Conservation (phyloP, 768 basidiomycete species). For the Lenzites betulinus region DNA sequence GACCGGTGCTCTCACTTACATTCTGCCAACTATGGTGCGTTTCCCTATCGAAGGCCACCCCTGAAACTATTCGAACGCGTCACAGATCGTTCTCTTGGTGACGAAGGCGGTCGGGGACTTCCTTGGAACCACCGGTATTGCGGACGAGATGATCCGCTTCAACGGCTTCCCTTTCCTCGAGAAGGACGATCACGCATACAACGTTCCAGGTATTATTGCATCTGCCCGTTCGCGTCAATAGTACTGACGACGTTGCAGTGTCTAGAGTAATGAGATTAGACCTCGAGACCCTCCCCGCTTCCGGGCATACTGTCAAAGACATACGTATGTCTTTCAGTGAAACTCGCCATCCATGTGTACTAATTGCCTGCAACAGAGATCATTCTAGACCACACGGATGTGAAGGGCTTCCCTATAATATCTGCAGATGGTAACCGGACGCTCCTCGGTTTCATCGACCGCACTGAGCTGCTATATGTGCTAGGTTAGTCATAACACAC, state of each 20-base stretch:
- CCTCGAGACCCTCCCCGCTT: constrained; percentile 68
- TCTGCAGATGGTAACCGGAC: constrained; percentile 58
- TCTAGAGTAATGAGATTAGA: constrained; percentile 89
- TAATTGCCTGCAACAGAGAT: constrained; percentile 50
- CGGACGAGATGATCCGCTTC: constrained; percentile 95
- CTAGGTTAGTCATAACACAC: constrained; percentile 53
- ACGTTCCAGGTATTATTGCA: constrained; percentile 73
- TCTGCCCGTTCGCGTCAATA: neutral
- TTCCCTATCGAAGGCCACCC: too few species aligned
- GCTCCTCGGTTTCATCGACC: constrained; percentile 85
- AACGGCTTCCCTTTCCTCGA: constrained; percentile 98
- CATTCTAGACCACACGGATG: constrained; percentile 67
- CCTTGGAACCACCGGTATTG: constrained; percentile 90
- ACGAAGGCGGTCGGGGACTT: constrained; percentile 98
- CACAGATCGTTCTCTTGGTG: constrained; percentile 90
- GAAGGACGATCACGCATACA: constrained; percentile 91
- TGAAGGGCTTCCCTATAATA: constrained; percentile 92
- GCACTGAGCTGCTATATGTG: constrained; percentile 83
- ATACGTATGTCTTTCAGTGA: constrained; percentile 60
- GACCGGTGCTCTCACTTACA: constrained; percentile 95
- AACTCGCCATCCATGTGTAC: neutral
- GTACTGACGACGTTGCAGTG: constrained; percentile 46
- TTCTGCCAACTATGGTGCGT: constrained; percentile 94
- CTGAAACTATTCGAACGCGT: neutral
- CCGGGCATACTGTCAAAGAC: constrained; percentile 75